Conservation (phyloP, 805 yeast genomes). For the Ogataea ramenticola region DNA sequence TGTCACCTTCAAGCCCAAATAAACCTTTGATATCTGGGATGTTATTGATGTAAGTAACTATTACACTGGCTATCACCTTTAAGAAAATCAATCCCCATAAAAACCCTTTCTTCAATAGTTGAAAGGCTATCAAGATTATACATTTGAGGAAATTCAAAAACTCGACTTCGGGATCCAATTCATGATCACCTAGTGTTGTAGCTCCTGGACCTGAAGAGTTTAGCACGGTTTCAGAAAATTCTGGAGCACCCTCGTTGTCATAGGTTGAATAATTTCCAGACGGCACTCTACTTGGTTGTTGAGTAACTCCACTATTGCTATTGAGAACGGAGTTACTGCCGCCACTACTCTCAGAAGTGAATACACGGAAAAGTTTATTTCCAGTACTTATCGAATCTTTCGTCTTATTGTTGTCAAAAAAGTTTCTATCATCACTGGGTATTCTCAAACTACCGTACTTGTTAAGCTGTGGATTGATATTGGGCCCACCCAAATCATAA, state of each 20-base stretch:
- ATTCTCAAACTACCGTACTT: not conserved
- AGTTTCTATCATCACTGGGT: not conserved
- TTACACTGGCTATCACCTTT: conserved; percentile 7
- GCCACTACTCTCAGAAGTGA: not conserved
- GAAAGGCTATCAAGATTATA: conserved; percentile 10
- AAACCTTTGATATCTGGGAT: conserved; percentile 19
- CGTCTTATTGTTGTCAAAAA: conserved; percentile 1
- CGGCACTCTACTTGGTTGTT: too few relatives aligned
- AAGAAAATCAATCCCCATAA: conserved; percentile 19
- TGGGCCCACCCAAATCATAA: not conserved
- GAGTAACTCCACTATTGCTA: too few relatives aligned
- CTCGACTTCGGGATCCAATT: conserved; percentile 1
- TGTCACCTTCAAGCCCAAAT: not conserved
- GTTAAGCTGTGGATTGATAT: not conserved
- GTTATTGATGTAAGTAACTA: conserved; percentile 10
- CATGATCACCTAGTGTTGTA: not conserved
- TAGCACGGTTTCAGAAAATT: not conserved
- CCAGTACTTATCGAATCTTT: conserved; percentile 1
- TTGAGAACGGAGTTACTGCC: not conserved
- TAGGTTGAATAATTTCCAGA: too few relatives aligned
- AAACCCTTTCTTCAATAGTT: conserved; percentile 14
- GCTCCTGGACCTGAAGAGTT: conserved; percentile 8
- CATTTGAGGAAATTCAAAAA: conserved; percentile 14
- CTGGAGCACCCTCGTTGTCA: too few relatives aligned
- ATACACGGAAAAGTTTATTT: conserved; percentile 1